Evolutionary conservation across 306 rosid species (phyloP).

Genomic region (Malus fusca): DNA sequence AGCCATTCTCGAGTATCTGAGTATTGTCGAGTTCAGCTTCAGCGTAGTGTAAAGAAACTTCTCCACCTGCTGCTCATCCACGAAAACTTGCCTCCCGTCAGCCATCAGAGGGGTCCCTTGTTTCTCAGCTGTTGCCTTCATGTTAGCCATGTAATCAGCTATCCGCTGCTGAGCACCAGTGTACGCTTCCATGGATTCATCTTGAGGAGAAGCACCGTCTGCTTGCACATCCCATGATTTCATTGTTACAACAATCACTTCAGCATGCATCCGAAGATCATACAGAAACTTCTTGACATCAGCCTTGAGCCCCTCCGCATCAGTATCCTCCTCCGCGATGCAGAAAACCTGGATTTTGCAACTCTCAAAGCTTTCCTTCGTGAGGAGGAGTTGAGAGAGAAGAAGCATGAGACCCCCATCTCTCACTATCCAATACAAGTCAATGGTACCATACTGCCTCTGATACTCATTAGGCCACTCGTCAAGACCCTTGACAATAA

Average conservation of each 20-base stretch:
- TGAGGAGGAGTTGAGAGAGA: conserved; percentile 94
- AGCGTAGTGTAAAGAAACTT: conserved; percentile 85
- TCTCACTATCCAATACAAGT: conserved; percentile 95
- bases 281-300: conserved; percentile 93
- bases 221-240: conserved; percentile 69
- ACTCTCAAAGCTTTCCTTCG: conserved; percentile 86
- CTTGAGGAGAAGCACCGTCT: conserved; percentile 61
- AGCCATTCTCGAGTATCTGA: conserved; percentile 97
- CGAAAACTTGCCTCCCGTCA: conserved; percentile 72
- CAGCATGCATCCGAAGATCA: conserved; percentile 98
- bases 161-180: conserved; percentile 63
- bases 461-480: conserved; percentile 98
- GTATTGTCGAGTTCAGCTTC: conserved; percentile 75
- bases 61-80: conserved; percentile 84
- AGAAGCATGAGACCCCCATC: conserved; percentile 99
- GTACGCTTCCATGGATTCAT: conserved; percentile 73
- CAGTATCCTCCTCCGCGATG: conserved; percentile 93
- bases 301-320: conserved; percentile 87
- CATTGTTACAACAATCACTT: conserved; percentile 82
- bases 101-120: conserved; percentile 72
- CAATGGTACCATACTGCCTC: conserved; percentile 93
- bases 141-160: conserved; percentile 45
- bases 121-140: conserved; percentile 51
- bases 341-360: conserved; percentile 98
- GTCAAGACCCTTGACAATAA: conserved; percentile 91